Conservation (phyloP, 441 rosid species). For the Gossypium schwendimanii region DNA sequence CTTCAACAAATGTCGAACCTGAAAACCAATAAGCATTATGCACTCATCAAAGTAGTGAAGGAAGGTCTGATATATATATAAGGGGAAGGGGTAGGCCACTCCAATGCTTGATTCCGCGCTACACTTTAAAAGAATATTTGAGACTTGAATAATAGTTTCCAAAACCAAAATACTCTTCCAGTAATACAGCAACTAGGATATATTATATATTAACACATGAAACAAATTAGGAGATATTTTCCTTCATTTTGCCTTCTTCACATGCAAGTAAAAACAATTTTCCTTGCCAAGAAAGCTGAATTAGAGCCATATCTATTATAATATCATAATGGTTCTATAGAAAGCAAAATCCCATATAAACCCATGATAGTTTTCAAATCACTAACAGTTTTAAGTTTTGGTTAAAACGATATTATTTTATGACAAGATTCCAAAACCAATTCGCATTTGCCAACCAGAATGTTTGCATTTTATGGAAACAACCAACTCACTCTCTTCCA, state of each 20-base stretch:
- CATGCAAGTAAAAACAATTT: background rate
- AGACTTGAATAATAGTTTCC: background rate
- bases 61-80: background rate
- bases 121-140: background rate
- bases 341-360: background rate
- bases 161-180: background rate
- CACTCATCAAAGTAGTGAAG: background rate
- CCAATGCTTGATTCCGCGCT: background rate
- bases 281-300: background rate
- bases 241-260: background rate
- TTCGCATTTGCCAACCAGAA: background rate
- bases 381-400: background rate
- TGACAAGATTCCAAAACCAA: background rate
- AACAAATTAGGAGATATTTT: background rate
- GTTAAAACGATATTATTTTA: background rate
- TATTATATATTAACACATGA: background rate
- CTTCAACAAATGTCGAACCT: conserved; percentile 55
- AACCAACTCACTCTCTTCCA: conserved; percentile 1
- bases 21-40: conserved; percentile 16
- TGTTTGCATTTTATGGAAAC: background rate
- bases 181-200: background rate
- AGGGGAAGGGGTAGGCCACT: background rate
- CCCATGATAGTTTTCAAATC: background rate
- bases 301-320: background rate
- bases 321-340: background rate